Conservation (phyloP, 164 flowering plant species). For the Buxus sempervirens region DNA sequence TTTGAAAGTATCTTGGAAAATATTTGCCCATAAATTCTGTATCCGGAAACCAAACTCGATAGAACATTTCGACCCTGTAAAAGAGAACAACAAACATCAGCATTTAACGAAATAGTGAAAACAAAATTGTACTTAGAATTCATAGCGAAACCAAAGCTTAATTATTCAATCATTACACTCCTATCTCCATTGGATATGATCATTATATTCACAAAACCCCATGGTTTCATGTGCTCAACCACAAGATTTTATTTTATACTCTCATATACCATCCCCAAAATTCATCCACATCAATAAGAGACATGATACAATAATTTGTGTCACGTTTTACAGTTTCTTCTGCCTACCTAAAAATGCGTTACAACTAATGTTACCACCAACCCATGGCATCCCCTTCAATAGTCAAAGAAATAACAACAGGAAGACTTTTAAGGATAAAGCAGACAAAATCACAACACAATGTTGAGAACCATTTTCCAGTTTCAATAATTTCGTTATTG, state of each 20-base stretch:
- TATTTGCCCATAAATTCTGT: conserved; percentile 8
- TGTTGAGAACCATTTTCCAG: too few relatives aligned
- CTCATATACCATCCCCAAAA: neutral
- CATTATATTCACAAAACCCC: neutral
- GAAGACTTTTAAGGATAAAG: too few relatives aligned
- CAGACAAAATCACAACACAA: too few relatives aligned
- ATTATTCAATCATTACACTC: neutral
- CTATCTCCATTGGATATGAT: neutral
- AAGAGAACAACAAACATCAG: neutral
- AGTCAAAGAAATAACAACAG: too few relatives aligned
- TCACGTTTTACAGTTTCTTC: too few relatives aligned
- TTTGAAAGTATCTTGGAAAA: conserved; percentile 11
- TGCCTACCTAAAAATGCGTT: too few relatives aligned
- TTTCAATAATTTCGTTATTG: too few relatives aligned
- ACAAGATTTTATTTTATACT: neutral
- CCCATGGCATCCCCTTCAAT: too few relatives aligned
- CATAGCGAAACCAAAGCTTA: neutral
- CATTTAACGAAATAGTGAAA: neutral
- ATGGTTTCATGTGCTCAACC: neutral
- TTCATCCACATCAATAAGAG: too few relatives aligned
- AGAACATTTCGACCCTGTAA: conserved; percentile 14
- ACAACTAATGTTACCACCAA: too few relatives aligned
- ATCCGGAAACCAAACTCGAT: conserved; percentile 17
- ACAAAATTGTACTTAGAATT: too few relatives aligned
- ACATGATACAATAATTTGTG: too few relatives aligned